These are phyloP conservation scores for Vanderwaltozyma verrucispora DNA, from an alignment of 805 yeast species.

Conservation along the genomic window DNA sequence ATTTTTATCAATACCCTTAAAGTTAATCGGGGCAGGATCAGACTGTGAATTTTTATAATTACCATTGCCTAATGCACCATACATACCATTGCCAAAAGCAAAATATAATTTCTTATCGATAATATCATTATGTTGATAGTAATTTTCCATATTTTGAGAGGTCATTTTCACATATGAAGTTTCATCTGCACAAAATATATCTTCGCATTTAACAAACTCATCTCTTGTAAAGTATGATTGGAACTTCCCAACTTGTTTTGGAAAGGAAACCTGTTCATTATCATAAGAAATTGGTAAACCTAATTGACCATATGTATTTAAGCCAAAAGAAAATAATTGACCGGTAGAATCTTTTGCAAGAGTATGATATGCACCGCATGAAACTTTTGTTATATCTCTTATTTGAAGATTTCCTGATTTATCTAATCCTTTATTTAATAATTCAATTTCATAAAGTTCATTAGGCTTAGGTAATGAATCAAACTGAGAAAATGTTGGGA, in stretches of 20 bases:
- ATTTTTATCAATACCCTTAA: not conserved
- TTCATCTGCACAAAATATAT: constrained; percentile 62
- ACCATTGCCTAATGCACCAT: constrained; percentile 81
- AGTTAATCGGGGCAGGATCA: constrained; percentile 47
- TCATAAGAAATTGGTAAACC: constrained; percentile 58
- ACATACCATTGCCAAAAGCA: constrained; percentile 74
- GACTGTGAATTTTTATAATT: constrained; percentile 63
- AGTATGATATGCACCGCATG: constrained; percentile 67
- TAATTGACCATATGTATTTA: constrained; percentile 74
- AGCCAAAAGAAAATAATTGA: constrained; percentile 76
- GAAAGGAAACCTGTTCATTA: constrained; percentile 61
- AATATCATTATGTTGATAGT: constrained; percentile 20
- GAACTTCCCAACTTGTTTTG: constrained; percentile 39
- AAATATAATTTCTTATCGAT: constrained; percentile 32
- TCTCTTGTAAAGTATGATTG: constrained; percentile 32
- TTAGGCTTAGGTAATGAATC: constrained; percentile 41
- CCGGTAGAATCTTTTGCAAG: constrained; percentile 61
- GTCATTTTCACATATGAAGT: constrained; percentile 44
- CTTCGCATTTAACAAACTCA: constrained; percentile 35
- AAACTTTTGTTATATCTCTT: constrained; percentile 46
- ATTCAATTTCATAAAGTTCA: constrained; percentile 36
- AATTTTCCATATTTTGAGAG: constrained; percentile 17
- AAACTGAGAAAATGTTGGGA: constrained; percentile 62
- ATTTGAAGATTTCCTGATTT: not conserved
- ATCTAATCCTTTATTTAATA: constrained; percentile 18